Base-by-base conservation (phyloP, 495 filamentous ascomycete genomes). In the Cladorrhinum samala region DNA sequence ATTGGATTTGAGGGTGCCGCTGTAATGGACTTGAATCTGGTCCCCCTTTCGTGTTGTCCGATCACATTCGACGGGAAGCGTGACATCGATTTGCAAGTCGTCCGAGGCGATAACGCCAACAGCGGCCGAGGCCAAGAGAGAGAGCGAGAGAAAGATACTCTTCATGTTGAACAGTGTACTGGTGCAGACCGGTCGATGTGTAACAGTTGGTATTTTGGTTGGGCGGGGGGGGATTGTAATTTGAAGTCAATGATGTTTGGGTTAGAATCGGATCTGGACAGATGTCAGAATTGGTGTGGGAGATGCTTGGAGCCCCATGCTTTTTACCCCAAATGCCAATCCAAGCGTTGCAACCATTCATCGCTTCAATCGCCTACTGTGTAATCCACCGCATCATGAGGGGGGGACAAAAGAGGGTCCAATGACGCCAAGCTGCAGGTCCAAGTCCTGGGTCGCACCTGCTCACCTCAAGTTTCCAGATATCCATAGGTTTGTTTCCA, bases 1-100 rank as follows among this genome's bases (percentile, higher is more conserved):
- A 54, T 70, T 75, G 58, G 71, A 69, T 54, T 77, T 76, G 20
- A 96, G 78, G 0, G 85, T 93, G 52, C 92, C 92, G 30, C 81
- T 77, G 73, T 97, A 97, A 75, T 97, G 87, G 54, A 96, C 89
- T 33, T 75, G 71, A 59, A 97, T 85, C 43, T 68, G 82, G 71
- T 96, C 90, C 62, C 90, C 90, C 37, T 76, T 80, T 58, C 81
- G 58, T 25, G 89, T 85, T 68, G 87, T 89, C 64, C 89, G 87
- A 17, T 77, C 75, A 64, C 73, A 77, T 45, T 84, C 78, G 62
- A 88, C 83, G 19, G 79, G 69, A 53, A 84, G 76, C 37, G 87
- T 91, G 54, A 83, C 79, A 56, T 94, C 84, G 70, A 95, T 88
- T 63, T 80, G 75, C 53, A 95, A 72, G 52, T 72, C 79, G 23